Conservation (phyloP, 805 yeast genomes). For the Zygoascus biomembranicola region DNA sequence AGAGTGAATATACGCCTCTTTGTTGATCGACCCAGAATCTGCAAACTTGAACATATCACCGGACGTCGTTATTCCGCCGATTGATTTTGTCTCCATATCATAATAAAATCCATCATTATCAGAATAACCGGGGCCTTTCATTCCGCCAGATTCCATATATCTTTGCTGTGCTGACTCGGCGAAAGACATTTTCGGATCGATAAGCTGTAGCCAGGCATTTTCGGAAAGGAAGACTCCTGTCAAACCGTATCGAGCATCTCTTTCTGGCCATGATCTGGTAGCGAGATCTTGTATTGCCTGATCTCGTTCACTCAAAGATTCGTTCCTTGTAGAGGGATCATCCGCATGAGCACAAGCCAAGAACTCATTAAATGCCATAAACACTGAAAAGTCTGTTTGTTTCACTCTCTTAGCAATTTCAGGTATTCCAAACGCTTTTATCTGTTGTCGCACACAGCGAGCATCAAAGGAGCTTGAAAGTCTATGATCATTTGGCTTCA, state of each 20-base stretch:
- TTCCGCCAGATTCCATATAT: constrained; percentile 20
- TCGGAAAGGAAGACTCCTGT: constrained; percentile 35
- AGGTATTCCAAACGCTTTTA: constrained; percentile 33
- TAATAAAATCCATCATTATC: constrained; percentile 25
- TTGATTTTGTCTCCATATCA: constrained; percentile 27
- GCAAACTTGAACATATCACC: constrained; percentile 30
- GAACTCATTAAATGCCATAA: constrained; percentile 33
- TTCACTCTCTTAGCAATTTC: constrained; percentile 34
- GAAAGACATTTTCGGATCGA: constrained; percentile 30
- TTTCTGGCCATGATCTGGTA: constrained; percentile 27
- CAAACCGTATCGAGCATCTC: constrained; percentile 32
- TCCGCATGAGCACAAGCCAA: constrained; percentile 20
- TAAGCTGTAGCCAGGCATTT: constrained; percentile 32
- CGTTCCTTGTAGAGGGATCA: background rate
- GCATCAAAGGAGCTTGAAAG: constrained; percentile 33
- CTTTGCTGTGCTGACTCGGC: constrained; percentile 27
- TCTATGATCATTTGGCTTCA: constrained; percentile 35
- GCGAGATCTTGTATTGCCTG: constrained; percentile 23
- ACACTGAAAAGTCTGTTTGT: constrained; percentile 30
- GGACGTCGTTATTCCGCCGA: constrained; percentile 23
- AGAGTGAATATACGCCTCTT: constrained; percentile 22
- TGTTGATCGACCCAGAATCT: constrained; percentile 17
- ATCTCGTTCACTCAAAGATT: constrained; percentile 25
- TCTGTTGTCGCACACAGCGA: constrained; percentile 35
- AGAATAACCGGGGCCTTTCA: constrained; percentile 13